A percentile compares a stretch with the other conserved stretches of the same genome.
Evolutionary conservation across 163 green algal genomes (phyloP).

Genomic region (Chlamydomonas reinhardtii): DNA sequence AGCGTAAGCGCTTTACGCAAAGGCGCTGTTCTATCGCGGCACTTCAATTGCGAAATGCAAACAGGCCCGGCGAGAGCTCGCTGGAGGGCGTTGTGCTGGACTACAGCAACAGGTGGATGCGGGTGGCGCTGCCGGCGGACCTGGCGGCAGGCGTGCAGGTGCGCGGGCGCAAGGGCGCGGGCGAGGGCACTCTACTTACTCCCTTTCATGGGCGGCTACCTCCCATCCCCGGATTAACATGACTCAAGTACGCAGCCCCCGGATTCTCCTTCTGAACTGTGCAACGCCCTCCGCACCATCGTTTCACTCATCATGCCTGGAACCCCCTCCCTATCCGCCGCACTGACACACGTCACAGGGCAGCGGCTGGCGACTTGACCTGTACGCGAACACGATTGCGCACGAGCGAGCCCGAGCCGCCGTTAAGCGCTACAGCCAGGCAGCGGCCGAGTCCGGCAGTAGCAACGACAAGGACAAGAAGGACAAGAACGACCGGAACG

Average conservation of each 20-base stretch:
- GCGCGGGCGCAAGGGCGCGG: neutral
- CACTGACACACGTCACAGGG: constrained; percentile 10
- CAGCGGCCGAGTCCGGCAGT: constrained; percentile 5
- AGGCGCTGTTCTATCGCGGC: too few species aligned
- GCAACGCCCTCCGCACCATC: too few species aligned
- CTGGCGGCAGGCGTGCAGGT: constrained; percentile 25
- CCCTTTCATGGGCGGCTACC: too few species aligned
- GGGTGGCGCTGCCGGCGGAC: constrained; percentile 56
- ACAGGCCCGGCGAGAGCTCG: constrained; percentile 33
- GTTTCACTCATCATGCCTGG: too few species aligned
- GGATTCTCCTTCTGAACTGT: too few species aligned
- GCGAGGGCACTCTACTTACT: too few species aligned
- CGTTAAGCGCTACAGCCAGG: constrained; percentile 22
- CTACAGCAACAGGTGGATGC: constrained; percentile 60
- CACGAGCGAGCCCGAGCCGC: constrained; percentile 57
- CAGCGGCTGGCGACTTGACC: constrained; percentile 62
- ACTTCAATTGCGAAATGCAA: too few species aligned
- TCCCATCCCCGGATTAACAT: too few species aligned
- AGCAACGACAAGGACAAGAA: neutral
- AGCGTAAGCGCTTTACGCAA: too few species aligned
- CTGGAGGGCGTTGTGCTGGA: constrained; percentile 67
- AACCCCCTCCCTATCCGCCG: too few species aligned
- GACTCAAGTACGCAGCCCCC: too few species aligned
- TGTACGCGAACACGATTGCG: constrained; percentile 68
- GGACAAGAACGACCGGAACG: neutral